Evolutionary conservation across 306 rosid genomes (phyloP).

Genomic region (Adenanthera pavonina): DNA sequence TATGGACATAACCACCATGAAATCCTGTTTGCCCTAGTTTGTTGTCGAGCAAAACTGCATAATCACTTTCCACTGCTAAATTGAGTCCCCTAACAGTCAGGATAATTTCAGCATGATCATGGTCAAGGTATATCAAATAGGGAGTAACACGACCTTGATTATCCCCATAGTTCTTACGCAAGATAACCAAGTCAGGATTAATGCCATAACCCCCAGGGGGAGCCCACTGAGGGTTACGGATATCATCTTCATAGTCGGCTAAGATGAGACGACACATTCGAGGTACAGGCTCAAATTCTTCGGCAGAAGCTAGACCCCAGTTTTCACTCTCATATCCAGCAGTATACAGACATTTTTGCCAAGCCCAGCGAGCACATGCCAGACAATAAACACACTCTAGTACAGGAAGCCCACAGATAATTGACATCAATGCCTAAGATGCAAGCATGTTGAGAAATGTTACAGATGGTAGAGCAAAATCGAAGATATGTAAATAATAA

Average conservation of each 20-base stretch:
- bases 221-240: conserved; percentile 80
- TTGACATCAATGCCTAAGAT: conserved; percentile 76
- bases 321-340: conserved; percentile 94
- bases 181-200: conserved; percentile 76
- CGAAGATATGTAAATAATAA: conserved; percentile 4
- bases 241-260: conserved; percentile 78
- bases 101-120: conserved; percentile 75
- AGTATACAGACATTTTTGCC: conserved; percentile 84
- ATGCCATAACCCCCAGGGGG: conserved; percentile 91
- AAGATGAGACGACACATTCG: conserved; percentile 77
- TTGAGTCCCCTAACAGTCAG: conserved; percentile 88
- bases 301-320: conserved; percentile 83
- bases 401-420: conserved; percentile 78
- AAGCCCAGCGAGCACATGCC: conserved; percentile 91
- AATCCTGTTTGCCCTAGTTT: conserved; percentile 83
- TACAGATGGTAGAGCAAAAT: conserved; percentile 4
- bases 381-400: conserved; percentile 91
- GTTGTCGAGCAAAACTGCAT: conserved; percentile 84
- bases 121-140: conserved; percentile 86
- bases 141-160: conserved; percentile 80
- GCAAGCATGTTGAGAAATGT: conserved; percentile 36
- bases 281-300: conserved; percentile 92
- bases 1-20: conserved; percentile 92
- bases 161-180: conserved; percentile 67
- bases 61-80: conserved; percentile 85